A percentile compares a stretch with the other conserved stretches of the same genome.
Conservation (phyloP, 495 filamentous ascomycete genomes). For the Extremus antarcticus region DNA sequence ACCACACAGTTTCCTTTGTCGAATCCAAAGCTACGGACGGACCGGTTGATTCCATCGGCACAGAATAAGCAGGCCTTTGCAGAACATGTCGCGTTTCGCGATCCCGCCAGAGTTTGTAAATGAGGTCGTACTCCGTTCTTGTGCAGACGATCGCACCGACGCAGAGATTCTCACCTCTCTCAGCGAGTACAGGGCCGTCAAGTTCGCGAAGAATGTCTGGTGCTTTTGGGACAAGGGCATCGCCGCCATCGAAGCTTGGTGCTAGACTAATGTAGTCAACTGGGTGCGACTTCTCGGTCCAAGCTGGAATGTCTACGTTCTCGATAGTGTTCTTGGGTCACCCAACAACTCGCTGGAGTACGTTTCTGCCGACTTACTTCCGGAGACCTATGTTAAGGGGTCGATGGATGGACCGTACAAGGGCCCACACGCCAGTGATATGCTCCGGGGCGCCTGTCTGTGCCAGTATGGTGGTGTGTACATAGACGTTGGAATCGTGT, state of each 20-base stretch:
- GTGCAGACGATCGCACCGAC: constrained; percentile 13
- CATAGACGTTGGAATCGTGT: constrained; percentile 31
- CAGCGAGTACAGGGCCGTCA: constrained; percentile 17
- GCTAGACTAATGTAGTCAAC: constrained; percentile 26
- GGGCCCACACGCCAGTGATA: constrained; percentile 30
- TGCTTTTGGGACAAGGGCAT: constrained; percentile 34
- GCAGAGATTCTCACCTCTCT: constrained; percentile 20
- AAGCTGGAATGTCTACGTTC: constrained; percentile 20
- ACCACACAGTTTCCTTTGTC: too few relatives aligned
- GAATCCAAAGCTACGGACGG: too few relatives aligned
- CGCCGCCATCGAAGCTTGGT: constrained; percentile 29
- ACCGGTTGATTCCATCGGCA: too few relatives aligned
- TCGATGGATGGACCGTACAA: constrained; percentile 30
- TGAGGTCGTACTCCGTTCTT: background rate
- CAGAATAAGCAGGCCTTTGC: too few relatives aligned
- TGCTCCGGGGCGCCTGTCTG: constrained; percentile 31
- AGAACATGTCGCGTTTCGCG: background rate
- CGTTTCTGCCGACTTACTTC: constrained; percentile 25
- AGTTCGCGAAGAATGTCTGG: constrained; percentile 38
- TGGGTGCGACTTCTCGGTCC: constrained; percentile 19
- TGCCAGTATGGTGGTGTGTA: constrained; percentile 32
- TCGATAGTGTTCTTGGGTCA: constrained; percentile 16
- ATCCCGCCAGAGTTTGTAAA: background rate
- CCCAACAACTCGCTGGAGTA: constrained; percentile 22
- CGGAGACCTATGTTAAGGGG: constrained; percentile 27